Percentiles rank a stretch among this genome's conserved stretches.
Conservation (phyloP, 2,329 filamentous ascomycete genomes). For the Chaetoscypha palmicola region DNA sequence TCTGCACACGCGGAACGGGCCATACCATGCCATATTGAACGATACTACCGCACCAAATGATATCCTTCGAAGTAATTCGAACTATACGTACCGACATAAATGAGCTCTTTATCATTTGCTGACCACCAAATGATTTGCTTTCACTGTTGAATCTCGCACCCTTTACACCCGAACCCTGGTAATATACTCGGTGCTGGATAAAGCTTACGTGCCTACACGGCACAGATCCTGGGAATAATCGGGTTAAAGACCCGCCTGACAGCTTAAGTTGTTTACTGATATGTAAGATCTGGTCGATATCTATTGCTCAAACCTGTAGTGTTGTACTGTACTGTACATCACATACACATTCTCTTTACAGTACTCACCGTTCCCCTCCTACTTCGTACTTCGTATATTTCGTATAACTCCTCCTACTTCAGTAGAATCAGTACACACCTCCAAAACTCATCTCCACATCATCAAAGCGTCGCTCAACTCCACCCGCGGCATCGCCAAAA, state of each 20-base stretch:
- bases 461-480: conserved; percentile 1
- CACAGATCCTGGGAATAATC: no score
- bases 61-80: no score
- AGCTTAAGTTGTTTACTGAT: no score
- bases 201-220: conserved; percentile 1
- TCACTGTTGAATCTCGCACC: neutral
- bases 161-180: neutral
- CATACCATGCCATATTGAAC: neutral
- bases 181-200: neutral
- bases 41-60: neutral
- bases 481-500: conserved; percentile 7
- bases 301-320: no score
- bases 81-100: no score
- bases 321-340: no score
- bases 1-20: neutral
- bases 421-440: no score
- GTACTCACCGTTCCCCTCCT: neutral
- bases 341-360: no score
- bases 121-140: neutral
- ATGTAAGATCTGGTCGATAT: no score
- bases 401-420: neutral
- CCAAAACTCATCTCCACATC: no score
- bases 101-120: no score
- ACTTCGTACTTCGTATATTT: neutral
- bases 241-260: no score